phyloP scores from a whole-genome alignment of 257 asterid species.

The Hygrophila difformis region DNA sequence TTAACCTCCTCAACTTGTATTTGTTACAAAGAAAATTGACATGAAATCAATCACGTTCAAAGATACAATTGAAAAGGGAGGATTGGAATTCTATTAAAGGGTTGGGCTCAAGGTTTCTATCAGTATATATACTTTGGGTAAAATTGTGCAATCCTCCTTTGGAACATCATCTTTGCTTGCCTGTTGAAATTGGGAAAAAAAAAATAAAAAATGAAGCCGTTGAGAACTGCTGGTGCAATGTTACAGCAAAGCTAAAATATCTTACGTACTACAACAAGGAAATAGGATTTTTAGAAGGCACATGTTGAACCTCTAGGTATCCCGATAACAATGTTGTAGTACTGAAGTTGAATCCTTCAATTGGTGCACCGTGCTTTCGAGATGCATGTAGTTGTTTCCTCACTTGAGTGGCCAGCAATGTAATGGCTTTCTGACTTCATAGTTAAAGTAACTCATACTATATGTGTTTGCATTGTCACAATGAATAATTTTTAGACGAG shows the following conservation, averaged over 20 bases:
- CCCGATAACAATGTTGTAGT: constrained; percentile 50
- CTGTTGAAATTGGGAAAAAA: constrained; percentile 28
- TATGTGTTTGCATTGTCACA: too few species aligned
- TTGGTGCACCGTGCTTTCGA: constrained; percentile 70
- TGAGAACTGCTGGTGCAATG: not conserved
- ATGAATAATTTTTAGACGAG: too few species aligned
- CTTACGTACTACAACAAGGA: not conserved
- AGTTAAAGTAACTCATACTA: too few species aligned
- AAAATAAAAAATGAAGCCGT: not conserved
- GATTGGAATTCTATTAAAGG: too few species aligned
- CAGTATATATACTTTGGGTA: constrained; percentile 66
- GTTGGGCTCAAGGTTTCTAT: too few species aligned
- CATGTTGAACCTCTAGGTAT: constrained; percentile 57
- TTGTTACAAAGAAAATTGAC: too few species aligned
- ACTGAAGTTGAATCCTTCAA: constrained; percentile 87
- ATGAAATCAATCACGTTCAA: too few species aligned
- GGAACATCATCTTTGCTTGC: constrained; percentile 49
- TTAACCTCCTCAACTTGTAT: too few species aligned
- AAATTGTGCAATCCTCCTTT: constrained; percentile 51
- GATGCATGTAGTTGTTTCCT: constrained; percentile 94
- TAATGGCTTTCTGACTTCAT: too few species aligned
- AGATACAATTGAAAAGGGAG: too few species aligned
- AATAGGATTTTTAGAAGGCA: constrained; percentile 8
- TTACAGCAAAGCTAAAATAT: not conserved
- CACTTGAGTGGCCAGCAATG: constrained; percentile 92